Evolutionary conservation across 352 stramenopile genomes (phyloP).

Genomic region (Blastocystis hominis): DNA sequence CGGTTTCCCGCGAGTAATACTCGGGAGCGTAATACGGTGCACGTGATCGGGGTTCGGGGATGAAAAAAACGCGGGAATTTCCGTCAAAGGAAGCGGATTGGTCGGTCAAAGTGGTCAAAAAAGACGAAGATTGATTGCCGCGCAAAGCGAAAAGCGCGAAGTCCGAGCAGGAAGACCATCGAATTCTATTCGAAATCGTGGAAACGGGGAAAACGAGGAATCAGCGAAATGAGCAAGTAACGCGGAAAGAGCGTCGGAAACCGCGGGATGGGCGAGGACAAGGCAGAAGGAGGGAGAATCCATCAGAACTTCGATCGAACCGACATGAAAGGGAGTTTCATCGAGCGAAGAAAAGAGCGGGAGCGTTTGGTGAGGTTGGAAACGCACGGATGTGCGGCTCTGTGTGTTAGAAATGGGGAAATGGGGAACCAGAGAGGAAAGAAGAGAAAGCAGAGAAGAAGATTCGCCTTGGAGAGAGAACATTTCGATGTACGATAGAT

Average conservation of each 20-base stretch:
- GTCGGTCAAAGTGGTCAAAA: background rate
- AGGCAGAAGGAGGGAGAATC: background rate
- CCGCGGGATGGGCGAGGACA: background rate
- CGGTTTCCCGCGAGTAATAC: background rate
- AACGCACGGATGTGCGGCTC: background rate
- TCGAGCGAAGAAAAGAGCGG: background rate
- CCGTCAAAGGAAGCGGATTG: background rate
- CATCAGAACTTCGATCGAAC: background rate
- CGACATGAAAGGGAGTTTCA: background rate
- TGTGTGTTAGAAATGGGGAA: background rate
- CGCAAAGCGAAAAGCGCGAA: background rate
- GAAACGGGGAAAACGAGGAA: background rate
- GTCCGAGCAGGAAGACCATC: background rate
- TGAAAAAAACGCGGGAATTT: background rate
- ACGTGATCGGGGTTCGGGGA: background rate
- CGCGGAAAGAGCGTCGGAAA: background rate
- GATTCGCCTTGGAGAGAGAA: background rate
- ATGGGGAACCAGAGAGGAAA: background rate
- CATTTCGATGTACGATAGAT: background rate
- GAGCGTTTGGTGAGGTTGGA: background rate
- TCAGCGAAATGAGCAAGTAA: background rate
- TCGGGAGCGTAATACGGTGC: slow-evolving; percentile 27
- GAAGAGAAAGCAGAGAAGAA: background rate
- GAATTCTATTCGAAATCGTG: background rate
- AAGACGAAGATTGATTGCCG: background rate